phyloP scores from a whole-genome alignment of 495 filamentous ascomycete species.

The Trichoderma orchidacearum region DNA sequence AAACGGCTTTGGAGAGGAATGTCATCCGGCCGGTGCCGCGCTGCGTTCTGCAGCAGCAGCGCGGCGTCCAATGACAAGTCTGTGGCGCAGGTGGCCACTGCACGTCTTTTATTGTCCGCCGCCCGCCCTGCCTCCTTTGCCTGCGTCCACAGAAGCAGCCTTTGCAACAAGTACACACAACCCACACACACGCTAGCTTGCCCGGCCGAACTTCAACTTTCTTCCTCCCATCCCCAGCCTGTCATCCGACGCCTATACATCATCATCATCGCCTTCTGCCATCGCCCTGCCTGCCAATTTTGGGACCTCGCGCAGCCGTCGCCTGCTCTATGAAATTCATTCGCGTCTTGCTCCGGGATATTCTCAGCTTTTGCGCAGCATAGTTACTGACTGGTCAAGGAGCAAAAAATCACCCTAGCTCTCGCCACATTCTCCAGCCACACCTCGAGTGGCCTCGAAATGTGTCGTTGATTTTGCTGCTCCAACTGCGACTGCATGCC shows the following conservation, averaged over 20 bases:
- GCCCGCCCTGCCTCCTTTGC: not conserved
- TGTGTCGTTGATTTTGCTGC: constrained; percentile 21
- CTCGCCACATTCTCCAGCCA: constrained; percentile 41
- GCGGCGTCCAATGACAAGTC: not conserved
- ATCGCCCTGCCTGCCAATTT: not conserved
- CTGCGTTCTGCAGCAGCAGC: not conserved
- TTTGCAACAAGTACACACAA: not conserved
- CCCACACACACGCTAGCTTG: not conserved
- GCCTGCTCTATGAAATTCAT: not conserved
- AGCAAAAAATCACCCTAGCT: constrained; percentile 12
- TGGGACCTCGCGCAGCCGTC: not conserved
- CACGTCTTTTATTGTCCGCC: not conserved
- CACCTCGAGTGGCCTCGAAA: constrained; percentile 22
- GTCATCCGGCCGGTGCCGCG: not conserved
- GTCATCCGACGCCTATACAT: not conserved
- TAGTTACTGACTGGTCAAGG: not conserved
- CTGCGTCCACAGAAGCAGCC: not conserved
- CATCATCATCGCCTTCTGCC: not conserved
- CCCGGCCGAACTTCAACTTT: not conserved
- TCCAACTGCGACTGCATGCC: not conserved
- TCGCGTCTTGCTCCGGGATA: not conserved
- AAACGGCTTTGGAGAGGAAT: not conserved
- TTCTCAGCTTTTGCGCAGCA: not conserved
- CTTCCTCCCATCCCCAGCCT: constrained; percentile 1
- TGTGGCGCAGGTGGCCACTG: not conserved